Evolutionary conservation across 768 basidiomycete genomes (phyloP).

Genomic region (Sistotremastrum niveocremeum): DNA sequence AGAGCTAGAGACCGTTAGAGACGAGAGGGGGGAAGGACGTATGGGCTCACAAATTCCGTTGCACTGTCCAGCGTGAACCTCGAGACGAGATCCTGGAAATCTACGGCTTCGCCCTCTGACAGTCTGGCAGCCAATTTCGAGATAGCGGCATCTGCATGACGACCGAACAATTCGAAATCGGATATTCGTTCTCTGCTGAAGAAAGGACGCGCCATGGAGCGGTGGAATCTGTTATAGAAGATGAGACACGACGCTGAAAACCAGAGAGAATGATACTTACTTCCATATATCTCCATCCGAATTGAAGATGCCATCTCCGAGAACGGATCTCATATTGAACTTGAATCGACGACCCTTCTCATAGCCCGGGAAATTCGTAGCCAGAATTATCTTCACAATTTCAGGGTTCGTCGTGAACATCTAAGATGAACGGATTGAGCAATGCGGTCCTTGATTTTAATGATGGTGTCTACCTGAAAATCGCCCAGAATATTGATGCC

Average conservation of each 20-base stretch:
- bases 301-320: slow-evolving; percentile 59
- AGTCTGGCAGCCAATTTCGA: slow-evolving; percentile 33
- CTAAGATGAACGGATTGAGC: slow-evolving; percentile 2
- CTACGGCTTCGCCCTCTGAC: slow-evolving; percentile 36
- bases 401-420: slow-evolving; percentile 38
- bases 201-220: slow-evolving; percentile 51
- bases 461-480: too few species aligned
- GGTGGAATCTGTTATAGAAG: slow-evolving; percentile 33
- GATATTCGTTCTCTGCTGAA: slow-evolving; percentile 46
- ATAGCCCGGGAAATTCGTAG: slow-evolving; percentile 45
- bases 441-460: too few species aligned
- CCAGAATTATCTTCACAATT: slow-evolving; percentile 40
- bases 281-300: slow-evolving; percentile 51
- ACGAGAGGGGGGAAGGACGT: too few species aligned
- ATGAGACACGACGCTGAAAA: neutral
- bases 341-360: slow-evolving; percentile 42
- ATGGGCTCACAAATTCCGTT: slow-evolving; percentile 30
- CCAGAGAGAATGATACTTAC: slow-evolving; percentile 10
- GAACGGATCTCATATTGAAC: slow-evolving; percentile 28
- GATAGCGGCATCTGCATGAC: slow-evolving; percentile 33
- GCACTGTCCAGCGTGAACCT: slow-evolving; percentile 57
- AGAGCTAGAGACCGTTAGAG: slow-evolving; percentile 19
- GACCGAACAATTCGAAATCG: slow-evolving; percentile 49
- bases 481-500: too few species aligned
- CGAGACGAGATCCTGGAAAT: slow-evolving; percentile 47